Base-by-base conservation (phyloP, 441 rosid species). In the Eutrema salsugineum region DNA sequence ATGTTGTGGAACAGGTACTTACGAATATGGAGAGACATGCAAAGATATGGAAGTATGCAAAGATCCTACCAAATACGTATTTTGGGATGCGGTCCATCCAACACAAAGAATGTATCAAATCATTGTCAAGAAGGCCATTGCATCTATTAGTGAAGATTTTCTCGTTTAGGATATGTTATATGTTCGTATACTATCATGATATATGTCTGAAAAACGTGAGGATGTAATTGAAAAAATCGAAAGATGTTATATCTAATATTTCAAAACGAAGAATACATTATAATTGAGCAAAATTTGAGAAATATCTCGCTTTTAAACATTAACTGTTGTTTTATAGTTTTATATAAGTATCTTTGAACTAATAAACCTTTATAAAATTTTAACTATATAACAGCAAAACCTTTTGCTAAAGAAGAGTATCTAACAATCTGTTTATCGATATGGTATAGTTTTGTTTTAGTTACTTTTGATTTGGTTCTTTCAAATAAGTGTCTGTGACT, bases 71-170 rank as follows among this genome's bases (percentile, higher is more conserved):
- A 82, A 83, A 71, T 93, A 84, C 27, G 77, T 78, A 11, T 93
- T 90, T 55, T 93, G 95, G 95, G 98, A 90, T 56, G 89, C 93
- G 0, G 95, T 88, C 39, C 98, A 93, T 69, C 97, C 95, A 10
- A 85, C 95, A 0, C 80, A 93, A 63, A 87, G 73, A 66, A 87
- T 87, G 93, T 93, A 93, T 53, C 80, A 80, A 72, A 81, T 90
- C 61, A 51, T 93, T 17, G 93, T 91, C 6, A 68, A 58, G 9
- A 75, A 77, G 32, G 87, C 88, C 33, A 16, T 90, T 11, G 57
- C 68, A 59, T 71, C 90, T n/a, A 58, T 90, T n/a, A 17, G 19
- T 16, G 63, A 65, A 61, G 74, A 78, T 49, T 58, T 81, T 57
- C 70, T 84, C 11, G 22, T 54, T 54, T 88, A 69, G 49, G 32